These are phyloP conservation scores for Cavenderia fasciculata DNA, from an alignment of 78 protist genomes.

Conservation along the genomic window DNA sequence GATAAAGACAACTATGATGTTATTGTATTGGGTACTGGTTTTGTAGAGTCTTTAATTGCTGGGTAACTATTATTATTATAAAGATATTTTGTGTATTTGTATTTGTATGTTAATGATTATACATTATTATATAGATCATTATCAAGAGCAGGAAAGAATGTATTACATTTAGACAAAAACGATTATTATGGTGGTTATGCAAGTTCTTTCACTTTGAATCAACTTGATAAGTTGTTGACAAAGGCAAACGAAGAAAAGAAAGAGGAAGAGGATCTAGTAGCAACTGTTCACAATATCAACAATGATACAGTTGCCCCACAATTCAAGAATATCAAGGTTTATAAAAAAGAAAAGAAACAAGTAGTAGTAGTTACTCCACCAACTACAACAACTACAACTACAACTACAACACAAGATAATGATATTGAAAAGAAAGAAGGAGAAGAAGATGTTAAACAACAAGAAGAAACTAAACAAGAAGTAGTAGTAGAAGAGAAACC, in stretches of 20 bases:
- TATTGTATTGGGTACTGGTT: slow-evolving; percentile 38
- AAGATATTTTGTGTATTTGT: not conserved
- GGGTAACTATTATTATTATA: slow-evolving; percentile 8
- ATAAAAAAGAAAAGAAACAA: not conserved
- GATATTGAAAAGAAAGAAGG: slow-evolving; percentile 21
- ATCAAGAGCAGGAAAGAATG: slow-evolving; percentile 75
- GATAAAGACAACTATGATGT: slow-evolving; percentile 8
- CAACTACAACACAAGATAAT: not conserved
- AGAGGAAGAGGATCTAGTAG: not conserved
- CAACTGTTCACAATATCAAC: not conserved
- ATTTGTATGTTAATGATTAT: not conserved
- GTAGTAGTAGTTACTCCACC: not conserved
- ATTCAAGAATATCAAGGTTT: not conserved
- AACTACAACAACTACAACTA: not conserved
- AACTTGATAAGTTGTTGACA: not conserved
- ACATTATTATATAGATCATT: slow-evolving; percentile 22
- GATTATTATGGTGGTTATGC: slow-evolving; percentile 70
- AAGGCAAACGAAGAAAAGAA: slow-evolving; percentile 12
- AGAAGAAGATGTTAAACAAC: not conserved
- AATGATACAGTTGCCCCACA: not conserved
- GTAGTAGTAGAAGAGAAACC: not conserved
- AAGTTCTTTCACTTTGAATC: slow-evolving; percentile 49
- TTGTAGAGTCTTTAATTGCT: slow-evolving; percentile 45
- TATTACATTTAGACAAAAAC: slow-evolving; percentile 82
- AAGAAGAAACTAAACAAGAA: not conserved